phyloP scores from a whole-genome alignment of 2,329 filamentous ascomycete species.

The Plectosphaerella plurivora region DNA sequence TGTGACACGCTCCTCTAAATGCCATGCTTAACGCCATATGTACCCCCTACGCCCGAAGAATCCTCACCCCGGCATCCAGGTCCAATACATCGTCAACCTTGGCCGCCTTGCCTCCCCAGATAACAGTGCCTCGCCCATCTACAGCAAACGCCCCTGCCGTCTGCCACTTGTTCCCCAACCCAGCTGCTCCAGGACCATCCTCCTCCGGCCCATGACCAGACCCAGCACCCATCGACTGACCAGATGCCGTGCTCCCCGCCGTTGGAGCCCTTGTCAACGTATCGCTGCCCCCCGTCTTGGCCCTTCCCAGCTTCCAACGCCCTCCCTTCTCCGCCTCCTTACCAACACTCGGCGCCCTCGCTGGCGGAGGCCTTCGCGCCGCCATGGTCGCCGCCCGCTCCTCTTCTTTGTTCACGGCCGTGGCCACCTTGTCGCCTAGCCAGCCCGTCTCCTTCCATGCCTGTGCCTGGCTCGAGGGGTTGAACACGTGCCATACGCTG shows the following conservation, averaged over 20 bases:
- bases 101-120: slow-evolving; percentile 44
- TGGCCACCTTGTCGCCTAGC: slow-evolving; percentile 46
- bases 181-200: slow-evolving; percentile 32
- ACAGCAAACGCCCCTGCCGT: slow-evolving; percentile 48
- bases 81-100: slow-evolving; percentile 48
- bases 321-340: slow-evolving; percentile 29
- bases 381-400: background rate
- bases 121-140: slow-evolving; percentile 42
- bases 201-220: slow-evolving; percentile 7
- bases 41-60: background rate
- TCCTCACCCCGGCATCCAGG: slow-evolving; percentile 40
- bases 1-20: no score
- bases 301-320: slow-evolving; percentile 32
- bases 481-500: slow-evolving; percentile 46
- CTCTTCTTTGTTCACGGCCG: slow-evolving; percentile 29
- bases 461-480: slow-evolving; percentile 47
- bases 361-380: slow-evolving; percentile 14
- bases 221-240: background rate
- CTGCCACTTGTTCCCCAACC: slow-evolving; percentile 54
- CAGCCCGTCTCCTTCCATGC: slow-evolving; percentile 52
- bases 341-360: slow-evolving; percentile 13
- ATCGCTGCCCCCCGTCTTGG: slow-evolving; percentile 4
- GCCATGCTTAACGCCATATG: no score
- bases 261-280: slow-evolving; percentile 5
- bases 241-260: slow-evolving; percentile 2